Evolutionary conservation across 2,329 filamentous ascomycete species (phyloP).

Genomic region (Pseudopyrenochaeta lycopersici): DNA sequence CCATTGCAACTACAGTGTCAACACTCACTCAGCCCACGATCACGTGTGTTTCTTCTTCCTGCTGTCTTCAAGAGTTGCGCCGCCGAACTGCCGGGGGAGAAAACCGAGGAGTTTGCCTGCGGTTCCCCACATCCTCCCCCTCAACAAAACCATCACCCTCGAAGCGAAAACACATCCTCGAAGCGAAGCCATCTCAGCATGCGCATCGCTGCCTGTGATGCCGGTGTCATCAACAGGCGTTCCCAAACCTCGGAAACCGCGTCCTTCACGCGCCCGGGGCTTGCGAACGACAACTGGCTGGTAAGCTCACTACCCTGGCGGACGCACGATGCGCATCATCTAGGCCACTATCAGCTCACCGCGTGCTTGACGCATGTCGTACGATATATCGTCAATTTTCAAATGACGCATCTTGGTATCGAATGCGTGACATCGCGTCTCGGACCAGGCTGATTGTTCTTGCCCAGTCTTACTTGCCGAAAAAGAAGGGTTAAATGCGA

Average conservation of each 20-base stretch:
- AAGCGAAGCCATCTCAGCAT: constrained; percentile 37
- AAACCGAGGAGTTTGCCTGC: constrained; percentile 6
- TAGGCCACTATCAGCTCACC: not conserved
- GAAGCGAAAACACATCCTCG: constrained; percentile 36
- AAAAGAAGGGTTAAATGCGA: constrained; percentile 62
- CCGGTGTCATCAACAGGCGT: constrained; percentile 34
- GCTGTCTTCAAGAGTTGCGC: not conserved
- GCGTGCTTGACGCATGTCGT: not conserved
- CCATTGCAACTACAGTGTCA: not conserved
- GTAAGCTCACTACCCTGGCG: constrained; percentile 34
- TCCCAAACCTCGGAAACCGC: constrained; percentile 45
- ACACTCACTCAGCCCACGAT: not conserved
- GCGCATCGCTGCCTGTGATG: constrained; percentile 33
- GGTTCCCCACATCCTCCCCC: constrained; percentile 10
- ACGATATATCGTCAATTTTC: not conserved
- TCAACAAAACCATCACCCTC: constrained; percentile 12
- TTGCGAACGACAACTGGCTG: constrained; percentile 57
- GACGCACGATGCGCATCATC: not conserved
- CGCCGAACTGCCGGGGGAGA: constrained; percentile 6
- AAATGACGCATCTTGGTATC: not conserved
- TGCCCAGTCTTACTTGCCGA: constrained; percentile 54
- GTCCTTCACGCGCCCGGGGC: constrained; percentile 55
- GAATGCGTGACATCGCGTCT: not conserved
- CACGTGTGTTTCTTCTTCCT: not conserved
- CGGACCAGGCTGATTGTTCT: not conserved